Evolutionary conservation across 176 grass and related monocot genomes (phyloP).

Genomic region (Melocanna baccifera): DNA sequence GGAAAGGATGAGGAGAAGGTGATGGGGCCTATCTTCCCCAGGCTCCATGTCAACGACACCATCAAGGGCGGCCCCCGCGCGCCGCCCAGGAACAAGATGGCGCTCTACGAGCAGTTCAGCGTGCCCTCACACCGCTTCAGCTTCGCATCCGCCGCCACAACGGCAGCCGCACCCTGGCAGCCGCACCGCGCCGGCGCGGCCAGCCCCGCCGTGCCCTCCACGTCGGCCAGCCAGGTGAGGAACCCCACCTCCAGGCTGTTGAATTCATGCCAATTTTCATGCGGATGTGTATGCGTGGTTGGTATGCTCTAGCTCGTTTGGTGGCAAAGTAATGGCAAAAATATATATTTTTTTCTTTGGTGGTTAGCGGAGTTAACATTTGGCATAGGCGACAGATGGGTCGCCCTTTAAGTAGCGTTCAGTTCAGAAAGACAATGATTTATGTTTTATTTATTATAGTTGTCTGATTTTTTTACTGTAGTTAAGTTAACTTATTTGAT

Average conservation of each 20-base stretch:
- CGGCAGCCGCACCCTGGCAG: slow-evolving; percentile 11
- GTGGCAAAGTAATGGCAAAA: neutral
- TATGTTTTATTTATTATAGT: too few species aligned
- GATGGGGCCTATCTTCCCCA: slow-evolving; percentile 78
- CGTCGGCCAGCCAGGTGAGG: slow-evolving; percentile 49
- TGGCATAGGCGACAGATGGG: neutral
- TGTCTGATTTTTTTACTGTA: too few species aligned
- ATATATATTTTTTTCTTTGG: neutral
- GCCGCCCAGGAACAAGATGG: slow-evolving; percentile 98
- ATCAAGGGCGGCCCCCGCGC: slow-evolving; percentile 73
- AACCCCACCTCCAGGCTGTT: neutral
- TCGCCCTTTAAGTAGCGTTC: too few species aligned
- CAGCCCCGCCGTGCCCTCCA: slow-evolving; percentile 19
- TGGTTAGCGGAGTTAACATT: neutral
- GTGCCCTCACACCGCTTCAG: slow-evolving; percentile 60
- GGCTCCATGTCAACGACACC: slow-evolving; percentile 90
- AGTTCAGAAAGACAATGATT: too few species aligned
- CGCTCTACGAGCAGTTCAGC: slow-evolving; percentile 92
- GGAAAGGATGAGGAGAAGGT: slow-evolving; percentile 54
- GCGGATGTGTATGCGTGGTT: neutral
- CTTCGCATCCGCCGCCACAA: slow-evolving; percentile 1
- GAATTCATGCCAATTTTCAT: neutral
- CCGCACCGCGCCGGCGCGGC: neutral
- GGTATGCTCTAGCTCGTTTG: neutral
- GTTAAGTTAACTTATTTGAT: too few species aligned